Evolutionary conservation across 2,329 filamentous ascomycete genomes (phyloP).

Genomic region (Hymenoscyphus occultus): DNA sequence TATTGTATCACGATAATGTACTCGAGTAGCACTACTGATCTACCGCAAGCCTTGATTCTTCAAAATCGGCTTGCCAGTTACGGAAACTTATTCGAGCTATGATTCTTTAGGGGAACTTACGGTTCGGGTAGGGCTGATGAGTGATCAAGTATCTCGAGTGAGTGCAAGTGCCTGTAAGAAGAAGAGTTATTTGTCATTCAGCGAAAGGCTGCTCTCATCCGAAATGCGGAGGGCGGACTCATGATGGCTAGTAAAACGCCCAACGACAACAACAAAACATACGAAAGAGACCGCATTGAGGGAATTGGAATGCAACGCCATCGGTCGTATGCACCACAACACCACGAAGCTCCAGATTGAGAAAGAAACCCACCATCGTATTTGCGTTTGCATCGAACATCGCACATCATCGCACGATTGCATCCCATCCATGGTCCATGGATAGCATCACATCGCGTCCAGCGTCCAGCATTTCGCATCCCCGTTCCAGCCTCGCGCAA

Average conservation of each 20-base stretch:
- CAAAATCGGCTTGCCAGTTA: neutral
- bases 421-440: neutral
- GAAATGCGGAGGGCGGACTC: neutral
- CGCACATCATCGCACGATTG: neutral
- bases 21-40: neutral
- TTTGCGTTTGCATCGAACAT: slow-evolving; percentile 1
- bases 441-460: too few relatives aligned
- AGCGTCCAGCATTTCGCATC: neutral
- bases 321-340: slow-evolving; percentile 9
- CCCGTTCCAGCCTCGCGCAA: slow-evolving; percentile 2
- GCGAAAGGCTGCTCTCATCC: neutral
- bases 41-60: neutral
- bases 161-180: neutral
- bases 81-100: neutral
- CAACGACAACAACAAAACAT: neutral
- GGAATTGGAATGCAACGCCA: neutral
- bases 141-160: neutral
- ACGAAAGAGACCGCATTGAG: neutral
- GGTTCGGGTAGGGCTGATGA: slow-evolving; percentile 1
- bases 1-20: neutral
- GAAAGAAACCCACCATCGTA: neutral
- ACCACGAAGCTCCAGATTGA: neutral
- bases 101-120: neutral
- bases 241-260: neutral
- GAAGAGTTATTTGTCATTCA: neutral